These are phyloP conservation scores for Fusarium nodosum DNA, from an alignment of 2,329 filamentous ascomycete genomes.

Conservation along the genomic window DNA sequence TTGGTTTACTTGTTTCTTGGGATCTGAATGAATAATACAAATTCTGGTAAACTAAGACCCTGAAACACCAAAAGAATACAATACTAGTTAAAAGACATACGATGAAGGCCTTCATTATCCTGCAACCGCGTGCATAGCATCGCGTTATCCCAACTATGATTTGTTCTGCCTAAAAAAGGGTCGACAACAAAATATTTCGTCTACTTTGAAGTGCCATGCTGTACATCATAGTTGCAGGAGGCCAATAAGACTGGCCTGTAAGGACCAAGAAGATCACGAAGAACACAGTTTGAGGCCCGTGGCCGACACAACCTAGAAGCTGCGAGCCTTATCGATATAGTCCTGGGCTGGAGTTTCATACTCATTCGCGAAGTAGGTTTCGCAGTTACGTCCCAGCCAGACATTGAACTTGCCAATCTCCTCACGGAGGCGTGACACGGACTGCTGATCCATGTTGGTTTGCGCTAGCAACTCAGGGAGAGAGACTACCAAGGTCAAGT, in stretches of 20 bases:
- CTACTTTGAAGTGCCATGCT: not conserved
- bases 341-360: slow-evolving; percentile 81
- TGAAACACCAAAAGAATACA: slow-evolving; percentile 14
- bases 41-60: slow-evolving; percentile 3
- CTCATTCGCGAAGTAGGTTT: slow-evolving; percentile 80
- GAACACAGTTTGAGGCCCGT: not conserved
- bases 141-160: slow-evolving; percentile 23
- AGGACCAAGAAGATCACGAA: not conserved
- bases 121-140: slow-evolving; percentile 33
- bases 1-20: not conserved
- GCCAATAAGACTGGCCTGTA: not conserved
- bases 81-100: slow-evolving; percentile 27
- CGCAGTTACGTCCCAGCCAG: slow-evolving; percentile 84
- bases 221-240: not conserved
- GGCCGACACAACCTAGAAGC: slow-evolving; percentile 52
- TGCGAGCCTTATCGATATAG: slow-evolving; percentile 77
- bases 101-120: slow-evolving; percentile 37
- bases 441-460: slow-evolving; percentile 97
- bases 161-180: slow-evolving; percentile 21
- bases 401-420: slow-evolving; percentile 88
- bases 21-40: not conserved
- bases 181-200: not conserved
- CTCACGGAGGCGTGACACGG: slow-evolving; percentile 87
- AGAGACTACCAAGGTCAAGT: slow-evolving; percentile 70
- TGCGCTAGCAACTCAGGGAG: slow-evolving; percentile 95